Evolutionary conservation across 345 rosid genomes (phyloP), one percentile per base, ranked within the genome.

Genomic region (Camelina hispida): DNA sequence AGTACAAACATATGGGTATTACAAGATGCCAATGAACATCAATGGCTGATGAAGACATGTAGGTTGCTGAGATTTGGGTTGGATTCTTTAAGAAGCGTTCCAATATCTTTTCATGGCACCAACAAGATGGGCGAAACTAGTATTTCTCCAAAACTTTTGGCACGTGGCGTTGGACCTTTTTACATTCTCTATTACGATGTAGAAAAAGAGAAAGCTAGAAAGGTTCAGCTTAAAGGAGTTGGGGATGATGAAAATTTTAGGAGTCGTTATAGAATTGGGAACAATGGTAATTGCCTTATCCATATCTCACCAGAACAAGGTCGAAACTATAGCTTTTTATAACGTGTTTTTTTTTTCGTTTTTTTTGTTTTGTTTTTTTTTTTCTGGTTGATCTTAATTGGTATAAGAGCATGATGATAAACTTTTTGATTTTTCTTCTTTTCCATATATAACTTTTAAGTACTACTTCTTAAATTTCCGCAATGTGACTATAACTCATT

Each of bases 221-320:
- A 16, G 13, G 63, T 55, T 40, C 15, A 40, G 51, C 17, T 68
- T 54, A 2, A 68, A 54, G 73, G 64, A 16, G 0, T 69, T 43
- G 73, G 17, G 58, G 66, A 58, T 56, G 63, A 38, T 68, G 62
- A 68, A 54, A 52, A 28, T 9, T 69, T 69, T 58, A 44, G 66
- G 18, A 32, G 47, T 50, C 30, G 46, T 32, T 69, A 69, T 32
- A 43, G 56, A 65, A 43, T 68, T 32, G 63, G 14, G 17, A 28
- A 42, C 28, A 25, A 16, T 42, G 54, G 63, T 42, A 14, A 43
- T 12, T 56, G 73, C 30, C 17, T 55, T 1, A 30, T 69, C 14
- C 11, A 55, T 42, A 69, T 56, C 14, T 69, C 54, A 13, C 30
- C 52, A 16, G 54, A 55, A 12, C 3, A 16, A 28, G 12, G 40